Evolutionary conservation across 768 basidiomycete genomes (phyloP).

Genomic region (Macrolepiota dolichaula): DNA sequence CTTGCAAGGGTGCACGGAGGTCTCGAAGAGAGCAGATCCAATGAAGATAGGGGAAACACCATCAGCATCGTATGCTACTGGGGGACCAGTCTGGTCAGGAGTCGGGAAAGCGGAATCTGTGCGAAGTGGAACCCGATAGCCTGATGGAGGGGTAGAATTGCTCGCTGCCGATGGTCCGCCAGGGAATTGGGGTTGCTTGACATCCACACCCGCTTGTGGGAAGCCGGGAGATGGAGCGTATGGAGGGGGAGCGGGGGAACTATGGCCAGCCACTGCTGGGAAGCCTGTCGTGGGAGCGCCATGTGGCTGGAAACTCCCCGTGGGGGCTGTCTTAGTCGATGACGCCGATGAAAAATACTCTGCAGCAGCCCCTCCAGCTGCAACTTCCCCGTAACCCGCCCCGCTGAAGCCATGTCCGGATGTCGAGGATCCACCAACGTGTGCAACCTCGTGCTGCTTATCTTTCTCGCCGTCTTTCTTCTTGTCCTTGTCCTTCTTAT

Average conservation of each 20-base stretch:
- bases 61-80: conserved; percentile 57
- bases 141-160: conserved; percentile 47
- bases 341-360: background rate
- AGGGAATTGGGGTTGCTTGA: conserved; percentile 1
- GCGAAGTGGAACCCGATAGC: conserved; percentile 58
- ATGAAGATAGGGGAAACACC: conserved; percentile 60
- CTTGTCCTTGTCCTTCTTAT: conserved; percentile 18
- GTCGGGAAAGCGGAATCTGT: conserved; percentile 43
- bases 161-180: background rate
- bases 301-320: background rate
- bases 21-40: conserved; percentile 67
- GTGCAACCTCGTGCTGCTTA: conserved; percentile 12
- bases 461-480: conserved; percentile 16
- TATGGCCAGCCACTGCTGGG: conserved; percentile 10
- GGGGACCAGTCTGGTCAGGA: conserved; percentile 36
- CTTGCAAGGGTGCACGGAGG: conserved; percentile 82
- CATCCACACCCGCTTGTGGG: background rate
- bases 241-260: conserved; percentile 15
- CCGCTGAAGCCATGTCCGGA: background rate
- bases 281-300: conserved; percentile 5
- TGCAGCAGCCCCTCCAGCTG: conserved; percentile 3
- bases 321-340: background rate
- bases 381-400: background rate
- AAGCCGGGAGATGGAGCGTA: conserved; percentile 12
- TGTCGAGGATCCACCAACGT: background rate